Evolutionary conservation across 2,329 filamentous ascomycete genomes (phyloP).

Genomic region (Lachnellula hyalina): DNA sequence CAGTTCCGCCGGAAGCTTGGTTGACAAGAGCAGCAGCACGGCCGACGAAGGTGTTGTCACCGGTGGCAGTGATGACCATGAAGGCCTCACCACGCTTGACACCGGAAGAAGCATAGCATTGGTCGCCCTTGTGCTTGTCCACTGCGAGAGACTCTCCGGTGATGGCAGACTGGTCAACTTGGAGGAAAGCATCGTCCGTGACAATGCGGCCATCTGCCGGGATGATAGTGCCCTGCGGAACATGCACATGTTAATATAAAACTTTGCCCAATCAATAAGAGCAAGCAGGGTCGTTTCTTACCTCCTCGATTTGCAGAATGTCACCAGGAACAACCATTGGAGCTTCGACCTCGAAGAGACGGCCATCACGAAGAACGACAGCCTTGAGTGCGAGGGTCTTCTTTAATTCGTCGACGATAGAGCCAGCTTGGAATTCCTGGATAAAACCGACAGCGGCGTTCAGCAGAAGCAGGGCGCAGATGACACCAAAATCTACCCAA

Average conservation of each 20-base stretch:
- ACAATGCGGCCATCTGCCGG: constrained; percentile 84
- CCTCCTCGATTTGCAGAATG: constrained; percentile 82
- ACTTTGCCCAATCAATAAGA: background rate
- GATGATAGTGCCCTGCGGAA: constrained; percentile 68
- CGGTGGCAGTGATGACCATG: constrained; percentile 75
- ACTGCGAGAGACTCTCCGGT: constrained; percentile 89
- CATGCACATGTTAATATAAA: constrained; percentile 10
- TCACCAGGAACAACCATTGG: constrained; percentile 84
- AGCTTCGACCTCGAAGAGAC: constrained; percentile 73
- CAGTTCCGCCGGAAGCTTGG: constrained; percentile 65
- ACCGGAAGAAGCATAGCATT: constrained; percentile 78
- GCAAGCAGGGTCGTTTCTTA: constrained; percentile 27
- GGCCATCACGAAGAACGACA: constrained; percentile 76
- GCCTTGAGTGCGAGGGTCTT: constrained; percentile 86
- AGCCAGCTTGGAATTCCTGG: constrained; percentile 85
- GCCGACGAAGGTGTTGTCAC: constrained; percentile 87
- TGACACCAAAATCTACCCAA: constrained; percentile 93
- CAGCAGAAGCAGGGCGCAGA: constrained; percentile 74
- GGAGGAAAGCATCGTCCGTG: constrained; percentile 76
- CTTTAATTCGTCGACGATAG: constrained; percentile 86
- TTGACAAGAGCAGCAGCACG: constrained; percentile 82
- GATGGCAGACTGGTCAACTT: constrained; percentile 88
- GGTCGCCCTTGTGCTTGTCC: constrained; percentile 78
- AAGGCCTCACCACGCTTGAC: constrained; percentile 89
- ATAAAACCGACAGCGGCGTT: constrained; percentile 84